phyloP scores from a whole-genome alignment of 2,329 filamentous ascomycete species.

The Aspergillus ruber region DNA sequence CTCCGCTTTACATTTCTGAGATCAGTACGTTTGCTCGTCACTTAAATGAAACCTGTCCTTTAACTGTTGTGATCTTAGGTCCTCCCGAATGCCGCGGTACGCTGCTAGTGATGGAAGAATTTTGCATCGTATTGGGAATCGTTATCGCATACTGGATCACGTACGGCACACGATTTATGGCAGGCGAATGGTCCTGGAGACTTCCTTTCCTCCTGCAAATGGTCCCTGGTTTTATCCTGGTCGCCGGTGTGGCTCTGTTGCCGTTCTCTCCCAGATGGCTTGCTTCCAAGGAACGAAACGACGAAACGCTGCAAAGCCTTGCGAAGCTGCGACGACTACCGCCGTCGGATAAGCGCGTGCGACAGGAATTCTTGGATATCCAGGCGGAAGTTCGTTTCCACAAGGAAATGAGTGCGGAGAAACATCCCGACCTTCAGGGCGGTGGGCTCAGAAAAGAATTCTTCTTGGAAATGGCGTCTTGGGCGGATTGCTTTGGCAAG shows the following conservation, averaged over 20 bases:
- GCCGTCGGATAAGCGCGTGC: constrained; percentile 43
- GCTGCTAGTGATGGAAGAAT: constrained; percentile 38
- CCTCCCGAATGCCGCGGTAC: constrained; percentile 45
- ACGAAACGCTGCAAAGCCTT: constrained; percentile 45
- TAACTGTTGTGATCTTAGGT: constrained; percentile 8
- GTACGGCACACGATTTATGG: constrained; percentile 40
- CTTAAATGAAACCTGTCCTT: not conserved
- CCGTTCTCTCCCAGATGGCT: constrained; percentile 55
- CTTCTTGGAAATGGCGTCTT: constrained; percentile 44
- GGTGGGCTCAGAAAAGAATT: constrained; percentile 29
- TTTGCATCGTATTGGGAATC: constrained; percentile 37
- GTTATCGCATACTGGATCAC: constrained; percentile 40
- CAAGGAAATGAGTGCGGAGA: constrained; percentile 36
- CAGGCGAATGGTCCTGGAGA: constrained; percentile 42
- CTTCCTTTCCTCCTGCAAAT: constrained; percentile 46
- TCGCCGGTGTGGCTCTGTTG: constrained; percentile 36
- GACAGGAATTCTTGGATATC: constrained; percentile 46
- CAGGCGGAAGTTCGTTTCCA: constrained; percentile 51
- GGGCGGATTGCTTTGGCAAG: constrained; percentile 45
- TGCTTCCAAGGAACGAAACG: constrained; percentile 40
- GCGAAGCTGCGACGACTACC: constrained; percentile 46
- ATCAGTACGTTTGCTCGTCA: constrained; percentile 28
- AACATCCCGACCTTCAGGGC: constrained; percentile 34
- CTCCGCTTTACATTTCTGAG: constrained; percentile 49
- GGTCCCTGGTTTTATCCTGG: constrained; percentile 32